Evolutionary conservation across 768 basidiomycete genomes (phyloP), one percentile per base, ranked within the genome.

Genomic region (Royoungia palumana): DNA sequence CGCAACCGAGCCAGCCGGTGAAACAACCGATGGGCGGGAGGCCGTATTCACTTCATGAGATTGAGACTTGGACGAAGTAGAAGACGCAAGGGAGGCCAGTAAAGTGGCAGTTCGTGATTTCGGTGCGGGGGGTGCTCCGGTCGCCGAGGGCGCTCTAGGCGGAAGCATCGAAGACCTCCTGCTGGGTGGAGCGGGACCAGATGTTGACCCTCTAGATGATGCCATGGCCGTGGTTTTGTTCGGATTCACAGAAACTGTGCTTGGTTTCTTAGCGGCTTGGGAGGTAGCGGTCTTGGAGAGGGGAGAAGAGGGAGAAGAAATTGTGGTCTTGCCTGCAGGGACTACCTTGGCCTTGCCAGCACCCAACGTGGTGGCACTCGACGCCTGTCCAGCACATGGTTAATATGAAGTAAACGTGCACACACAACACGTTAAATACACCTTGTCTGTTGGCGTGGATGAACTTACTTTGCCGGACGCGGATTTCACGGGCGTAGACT

Each of bases 361-460:
- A 54, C 82, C 79, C 72, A 84, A 83, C 54, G 83, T 83, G 53
- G 83, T 81, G 49, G 83, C 78, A 66, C 70, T 81, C 58, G 83
- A 71, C 49, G 83, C 76, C 86, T 88, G 62, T 28, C 34, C 55
- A 55, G 46, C 51, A 58, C 55, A 64, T 60, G 62, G 58, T 59
- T 51, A 57, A 62, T 52, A 60, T 59, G 47, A 58, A 59, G 46
- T 22, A 56, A 56, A 34, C 56, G 41, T 53, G 55, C 42, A 48
- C 22, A 49, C 38, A 50, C 52, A 51, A 54, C 54, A 54, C 38
- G 47, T 44, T 47, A 21, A 44, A 69, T 73, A 49, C 54, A 84
- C 89, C 78, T 86, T 90, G 40, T 83, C 83, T 10, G 75, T 64
- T 47, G 80, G 75, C 17, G 81, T 78, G 35, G 78, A 67, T 28